Base-by-base conservation (phyloP, 2,329 filamentous ascomycete species). In the Ophiostoma ips region DNA sequence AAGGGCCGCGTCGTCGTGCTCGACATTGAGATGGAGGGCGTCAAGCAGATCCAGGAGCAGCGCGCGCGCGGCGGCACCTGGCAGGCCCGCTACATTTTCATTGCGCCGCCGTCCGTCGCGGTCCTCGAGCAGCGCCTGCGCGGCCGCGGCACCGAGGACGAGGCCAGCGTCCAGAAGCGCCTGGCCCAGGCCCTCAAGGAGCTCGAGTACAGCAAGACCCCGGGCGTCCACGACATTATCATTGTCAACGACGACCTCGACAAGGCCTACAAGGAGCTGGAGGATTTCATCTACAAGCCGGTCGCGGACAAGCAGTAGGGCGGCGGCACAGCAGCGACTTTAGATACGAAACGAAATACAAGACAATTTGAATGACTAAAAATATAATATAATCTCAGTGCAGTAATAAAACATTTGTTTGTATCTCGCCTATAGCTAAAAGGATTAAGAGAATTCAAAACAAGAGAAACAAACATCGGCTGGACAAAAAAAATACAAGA, bases 21-120 rank as follows among this genome's bases (percentile, higher is more conserved):
- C 58, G 90, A 96, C 64, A 96, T 95, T 62, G 90, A 95, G 73
- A 95, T 95, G 87, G 88, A 95, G 76, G 89, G 89, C 53, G 88
- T 95, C 52, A 95, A 95, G 71, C 89, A 95, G 68, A 85, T 95
- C 33, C 54, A 57, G 50, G n/a, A 50, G 24, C 52, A 56, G 45
- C 52, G 51, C 7, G 49, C 48, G 24, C 40, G 41, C 15, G 49
- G 47, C 61, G 87, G 88, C 66, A 75, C 76, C 55, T 84, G 83
- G 46, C 73, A 73, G 58, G 85, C 87, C 8, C 79, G 86, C 50
- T 95, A 87, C 68, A 68, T 94, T 57, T 95, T 95, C 66, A 76
- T 95, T 54, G 78, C 84, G 34, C 89, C 89, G 12, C 90, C 89
- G 0, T 83, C 77, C 4, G 68, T 84, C 57, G 79, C 84, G 59